A percentile compares a stretch with the other conserved stretches of the same genome.
Evolutionary conservation across 768 basidiomycete genomes (phyloP).

Genomic region (Rhodotorula sphaerocarpa): DNA sequence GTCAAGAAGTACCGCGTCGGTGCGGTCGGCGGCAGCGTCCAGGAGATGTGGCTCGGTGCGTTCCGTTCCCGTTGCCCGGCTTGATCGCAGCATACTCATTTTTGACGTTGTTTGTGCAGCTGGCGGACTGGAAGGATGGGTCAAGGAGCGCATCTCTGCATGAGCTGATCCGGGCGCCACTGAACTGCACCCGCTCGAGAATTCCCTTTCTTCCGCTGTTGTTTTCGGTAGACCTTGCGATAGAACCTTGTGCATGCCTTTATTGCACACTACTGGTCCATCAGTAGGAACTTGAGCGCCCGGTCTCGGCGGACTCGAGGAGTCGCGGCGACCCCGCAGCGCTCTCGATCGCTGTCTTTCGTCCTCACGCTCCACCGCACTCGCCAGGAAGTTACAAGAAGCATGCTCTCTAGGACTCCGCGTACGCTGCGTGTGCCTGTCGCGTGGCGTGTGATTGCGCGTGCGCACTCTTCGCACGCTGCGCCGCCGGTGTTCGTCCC

Average conservation of each 20-base stretch:
- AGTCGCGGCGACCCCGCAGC: too few relatives aligned
- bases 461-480: slow-evolving; percentile 18
- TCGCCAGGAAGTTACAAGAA: too few relatives aligned
- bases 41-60: slow-evolving; percentile 81
- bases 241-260: too few relatives aligned
- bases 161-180: too few relatives aligned
- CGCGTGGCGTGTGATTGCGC: not conserved
- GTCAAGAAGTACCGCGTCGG: slow-evolving; percentile 58
- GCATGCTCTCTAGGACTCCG: not conserved
- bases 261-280: too few relatives aligned
- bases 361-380: too few relatives aligned
- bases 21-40: slow-evolving; percentile 83
- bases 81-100: not conserved
- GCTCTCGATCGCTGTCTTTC: too few relatives aligned
- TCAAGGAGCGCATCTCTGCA: slow-evolving; percentile 25
- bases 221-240: too few relatives aligned
- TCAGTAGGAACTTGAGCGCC: too few relatives aligned
- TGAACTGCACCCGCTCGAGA: too few relatives aligned
- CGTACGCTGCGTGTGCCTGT: not conserved
- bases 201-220: too few relatives aligned
- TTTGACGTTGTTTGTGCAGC: slow-evolving; percentile 6
- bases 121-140: slow-evolving; percentile 36
- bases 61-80: not conserved
- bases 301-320: too few relatives aligned
- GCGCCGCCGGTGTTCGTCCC: slow-evolving; percentile 20